Evolutionary conservation across 129 eudicot genomes (phyloP), one percentile per base, ranked within the genome.

Genomic region (Centaurea solstitialis): DNA sequence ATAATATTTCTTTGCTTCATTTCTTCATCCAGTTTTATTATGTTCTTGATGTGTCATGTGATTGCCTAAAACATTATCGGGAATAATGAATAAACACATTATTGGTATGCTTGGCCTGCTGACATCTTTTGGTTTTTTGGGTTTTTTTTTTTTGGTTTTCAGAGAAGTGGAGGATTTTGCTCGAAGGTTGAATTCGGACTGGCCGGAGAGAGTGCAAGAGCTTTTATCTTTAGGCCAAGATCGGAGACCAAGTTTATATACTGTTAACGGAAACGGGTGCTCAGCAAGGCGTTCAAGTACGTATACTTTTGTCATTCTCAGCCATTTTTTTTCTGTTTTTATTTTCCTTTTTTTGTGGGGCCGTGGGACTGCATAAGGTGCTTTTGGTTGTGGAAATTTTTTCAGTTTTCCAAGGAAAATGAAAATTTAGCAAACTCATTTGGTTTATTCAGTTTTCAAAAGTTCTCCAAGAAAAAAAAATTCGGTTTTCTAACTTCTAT

Each of bases 111-210:
- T 75, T n/a, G 38, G 72, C 72, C 10, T 73, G 21, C 41, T n/a
- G 26, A 18, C 45, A 5, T 59, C 4, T 23, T 7, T 61, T 40
- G 37, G 68, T 72, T 37, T 28, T 20, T 35, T 61, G 67, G 30
- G 37, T 1, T 33, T 33, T 33, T 83, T 81, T 74, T 5, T 79
- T 59, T 70, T 10, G 47, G 70, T 66, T 70, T 12, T 74, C 85
- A 92, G 97, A 87, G 97, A 92, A 84, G 97, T 92, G 12, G 95
- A 86, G 84, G 97, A 92, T 73, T 92, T 92, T 68, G 92, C 93
- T 11, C 84, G 97, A 79, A 88, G 97, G 83, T 80, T 92, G 86
- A 92, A 90, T 73, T 90, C 94, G 7, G 90, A 90, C 72, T 92
- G 97, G 94, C 93, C 93, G 0, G 93, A 92, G 77, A 90, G 94